phyloP scores from a whole-genome alignment of 805 yeast genomes.

The Wickerhamiella sorbophila region DNA sequence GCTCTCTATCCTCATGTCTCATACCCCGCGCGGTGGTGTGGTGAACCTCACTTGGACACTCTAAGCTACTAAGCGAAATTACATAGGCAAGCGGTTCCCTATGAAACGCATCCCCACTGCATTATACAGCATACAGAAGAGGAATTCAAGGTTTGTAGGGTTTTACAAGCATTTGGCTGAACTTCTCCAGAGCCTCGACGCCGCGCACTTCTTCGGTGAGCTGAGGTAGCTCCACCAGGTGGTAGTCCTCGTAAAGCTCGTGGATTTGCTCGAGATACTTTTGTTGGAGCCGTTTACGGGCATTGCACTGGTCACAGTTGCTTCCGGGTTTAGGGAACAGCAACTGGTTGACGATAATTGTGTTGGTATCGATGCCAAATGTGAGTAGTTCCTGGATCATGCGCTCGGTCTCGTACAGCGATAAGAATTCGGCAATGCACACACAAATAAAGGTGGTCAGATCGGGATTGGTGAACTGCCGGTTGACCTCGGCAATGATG shows the following conservation, averaged over 20 bases:
- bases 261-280: conserved; percentile 91
- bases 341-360: conserved; percentile 90
- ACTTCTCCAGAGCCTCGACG: conserved; percentile 63
- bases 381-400: conserved; percentile 91
- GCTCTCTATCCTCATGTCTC: too few relatives aligned
- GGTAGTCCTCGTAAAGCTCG: conserved; percentile 94
- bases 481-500: conserved; percentile 75
- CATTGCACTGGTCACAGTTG: conserved; percentile 74
- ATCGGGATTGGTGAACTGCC: conserved; percentile 92
- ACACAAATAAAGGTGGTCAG: conserved; percentile 87
- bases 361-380: conserved; percentile 91
- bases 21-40: too few relatives aligned
- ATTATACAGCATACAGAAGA: too few relatives aligned
- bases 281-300: conserved; percentile 91
- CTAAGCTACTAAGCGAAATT: too few relatives aligned
- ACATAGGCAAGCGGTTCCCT: too few relatives aligned
- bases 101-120: too few relatives aligned
- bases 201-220: conserved; percentile 95
- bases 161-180: conserved; percentile 63
- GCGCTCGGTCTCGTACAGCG: conserved; percentile 94
- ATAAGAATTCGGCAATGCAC: conserved; percentile 91
- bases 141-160: conserved; percentile 27
- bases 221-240: conserved; percentile 87
- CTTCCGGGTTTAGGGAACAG: conserved; percentile 61
- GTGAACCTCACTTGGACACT: too few relatives aligned